phyloP scores from a whole-genome alignment of 2,329 filamentous ascomycete species.

The Macrophomina tecta region DNA sequence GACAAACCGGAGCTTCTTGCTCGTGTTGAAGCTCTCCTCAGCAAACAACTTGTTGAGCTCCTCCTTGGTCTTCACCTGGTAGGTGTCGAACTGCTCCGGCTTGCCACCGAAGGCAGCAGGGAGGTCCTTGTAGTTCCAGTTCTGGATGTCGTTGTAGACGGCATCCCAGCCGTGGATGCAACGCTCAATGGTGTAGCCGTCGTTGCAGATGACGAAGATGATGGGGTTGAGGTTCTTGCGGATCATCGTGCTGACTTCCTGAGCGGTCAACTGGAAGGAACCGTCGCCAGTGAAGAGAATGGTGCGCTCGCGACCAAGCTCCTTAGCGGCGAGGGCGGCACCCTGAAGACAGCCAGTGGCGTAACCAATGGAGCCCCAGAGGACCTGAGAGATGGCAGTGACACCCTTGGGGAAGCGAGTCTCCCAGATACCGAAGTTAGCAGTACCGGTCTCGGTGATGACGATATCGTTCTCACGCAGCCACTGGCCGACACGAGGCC shows the following conservation, averaged over 20 bases:
- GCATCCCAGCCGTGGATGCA: constrained; percentile 85
- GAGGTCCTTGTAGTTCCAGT: constrained; percentile 75
- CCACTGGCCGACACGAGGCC: constrained; percentile 77
- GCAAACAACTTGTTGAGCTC: constrained; percentile 70
- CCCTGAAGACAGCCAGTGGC: constrained; percentile 68
- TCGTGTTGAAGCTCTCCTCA: constrained; percentile 65
- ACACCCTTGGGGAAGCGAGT: constrained; percentile 79
- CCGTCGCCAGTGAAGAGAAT: constrained; percentile 91
- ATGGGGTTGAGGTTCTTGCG: constrained; percentile 75
- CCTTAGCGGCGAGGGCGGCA: constrained; percentile 76
- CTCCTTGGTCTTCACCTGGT: constrained; percentile 71
- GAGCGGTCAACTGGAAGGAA: constrained; percentile 81
- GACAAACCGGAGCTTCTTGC: constrained; percentile 68
- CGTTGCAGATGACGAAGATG: constrained; percentile 86
- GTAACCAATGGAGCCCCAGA: constrained; percentile 73
- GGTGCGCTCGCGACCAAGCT: constrained; percentile 66
- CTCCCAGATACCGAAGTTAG: constrained; percentile 88
- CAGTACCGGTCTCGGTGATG: constrained; percentile 85
- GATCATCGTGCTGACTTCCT: constrained; percentile 86
- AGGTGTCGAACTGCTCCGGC: constrained; percentile 64
- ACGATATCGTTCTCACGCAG: constrained; percentile 75
- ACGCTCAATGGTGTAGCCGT: constrained; percentile 88
- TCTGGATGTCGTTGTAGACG: constrained; percentile 78
- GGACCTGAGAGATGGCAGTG: constrained; percentile 79
- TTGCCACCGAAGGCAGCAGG: constrained; percentile 71